These are phyloP conservation scores for Stephania yunnanensis DNA, from an alignment of 164 flowering plant genomes.

Conservation along the genomic window DNA sequence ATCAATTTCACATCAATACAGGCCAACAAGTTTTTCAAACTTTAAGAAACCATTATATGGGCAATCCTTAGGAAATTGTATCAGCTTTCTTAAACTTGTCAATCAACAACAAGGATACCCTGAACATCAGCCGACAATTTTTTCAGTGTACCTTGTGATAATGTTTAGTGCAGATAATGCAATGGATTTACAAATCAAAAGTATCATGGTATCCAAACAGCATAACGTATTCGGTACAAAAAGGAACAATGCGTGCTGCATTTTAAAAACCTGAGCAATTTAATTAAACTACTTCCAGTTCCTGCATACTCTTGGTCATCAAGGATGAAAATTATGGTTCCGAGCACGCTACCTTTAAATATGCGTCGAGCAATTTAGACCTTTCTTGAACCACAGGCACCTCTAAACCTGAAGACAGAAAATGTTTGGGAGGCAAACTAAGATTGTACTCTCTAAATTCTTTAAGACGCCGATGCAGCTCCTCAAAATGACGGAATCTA, in stretches of 20 bases:
- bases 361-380: slow-evolving; percentile 74
- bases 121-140: background rate
- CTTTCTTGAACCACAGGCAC: slow-evolving; percentile 80
- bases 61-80: background rate
- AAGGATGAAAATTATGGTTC: background rate
- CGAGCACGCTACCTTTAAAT: slow-evolving; percentile 63
- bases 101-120: background rate
- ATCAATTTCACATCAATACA: no score
- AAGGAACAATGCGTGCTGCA: background rate
- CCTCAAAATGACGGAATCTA: slow-evolving; percentile 98
- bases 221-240: background rate
- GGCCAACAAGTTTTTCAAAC: background rate
- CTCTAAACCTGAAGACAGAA: slow-evolving; percentile 83
- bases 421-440: slow-evolving; percentile 98
- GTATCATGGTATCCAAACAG: no score
- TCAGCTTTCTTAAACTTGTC: background rate
- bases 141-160: background rate
- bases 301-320: background rate
- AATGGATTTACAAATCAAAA: background rate
- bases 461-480: slow-evolving; percentile 88
- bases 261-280: slow-evolving; percentile 2
- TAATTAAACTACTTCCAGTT: background rate
- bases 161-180: background rate
- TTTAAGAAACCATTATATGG: background rate
- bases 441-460: slow-evolving; percentile 82